Conservation (phyloP, 371 early-diverging fungal species). For the Entomophthora muscae region DNA sequence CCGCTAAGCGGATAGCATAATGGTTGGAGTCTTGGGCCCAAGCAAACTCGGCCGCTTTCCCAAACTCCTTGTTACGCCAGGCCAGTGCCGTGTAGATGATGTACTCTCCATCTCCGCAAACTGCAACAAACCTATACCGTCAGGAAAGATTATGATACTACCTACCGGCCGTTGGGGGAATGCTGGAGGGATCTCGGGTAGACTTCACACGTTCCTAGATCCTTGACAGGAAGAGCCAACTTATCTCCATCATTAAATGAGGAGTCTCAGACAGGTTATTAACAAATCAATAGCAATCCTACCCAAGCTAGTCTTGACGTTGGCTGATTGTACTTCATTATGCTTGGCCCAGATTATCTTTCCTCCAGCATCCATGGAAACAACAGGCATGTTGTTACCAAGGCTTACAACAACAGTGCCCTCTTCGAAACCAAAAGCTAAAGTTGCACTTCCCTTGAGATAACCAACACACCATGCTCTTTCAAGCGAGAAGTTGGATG, state of each 20-base stretch:
- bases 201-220: conserved; percentile 92
- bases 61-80: conserved; percentile 98
- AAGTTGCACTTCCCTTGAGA: conserved; percentile 66
- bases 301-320: conserved; percentile 65
- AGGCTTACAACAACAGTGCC: conserved; percentile 87
- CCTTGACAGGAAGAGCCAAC: conserved; percentile 69
- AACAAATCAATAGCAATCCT: not conserved
- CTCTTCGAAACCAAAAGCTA: conserved; percentile 91
- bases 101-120: conserved; percentile 97
- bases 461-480: conserved; percentile 90
- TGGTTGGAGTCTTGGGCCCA: conserved; percentile 92
- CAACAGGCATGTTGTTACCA: conserved; percentile 90
- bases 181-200: conserved; percentile 93
- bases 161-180: conserved; percentile 91
- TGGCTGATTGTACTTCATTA: conserved; percentile 87
- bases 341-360: conserved; percentile 96
- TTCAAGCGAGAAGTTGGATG: conserved; percentile 90
- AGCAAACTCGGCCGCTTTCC: conserved; percentile 84
- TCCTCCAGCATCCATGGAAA: conserved; percentile 90
- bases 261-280: conserved; percentile 25
- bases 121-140: conserved; percentile 95
- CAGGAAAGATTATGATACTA: too few species aligned
- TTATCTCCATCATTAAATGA: conserved; percentile 83
- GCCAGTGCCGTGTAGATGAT: conserved; percentile 97
- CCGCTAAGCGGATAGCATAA: conserved; percentile 90